A percentile compares a stretch with the other conserved stretches of the same genome.
Conservation (phyloP, 23 red algal species). For the Pyropia yezoensis region DNA sequence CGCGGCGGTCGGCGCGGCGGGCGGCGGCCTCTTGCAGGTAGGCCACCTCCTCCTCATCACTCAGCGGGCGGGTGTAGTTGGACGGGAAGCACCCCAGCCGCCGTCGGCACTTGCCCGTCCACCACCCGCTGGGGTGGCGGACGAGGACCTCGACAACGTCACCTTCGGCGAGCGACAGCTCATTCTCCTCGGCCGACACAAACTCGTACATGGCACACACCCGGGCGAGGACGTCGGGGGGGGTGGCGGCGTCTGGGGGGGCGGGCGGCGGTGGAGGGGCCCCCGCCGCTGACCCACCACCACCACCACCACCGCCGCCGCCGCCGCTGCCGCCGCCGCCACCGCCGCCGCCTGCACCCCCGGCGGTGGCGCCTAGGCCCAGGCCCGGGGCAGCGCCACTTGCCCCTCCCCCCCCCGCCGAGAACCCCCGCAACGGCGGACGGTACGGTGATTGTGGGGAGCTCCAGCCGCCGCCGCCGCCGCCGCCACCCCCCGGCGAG, state of each 20-base stretch:
- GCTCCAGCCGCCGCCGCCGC: too few species aligned
- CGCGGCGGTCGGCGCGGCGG: neutral
- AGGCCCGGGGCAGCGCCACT: too few species aligned
- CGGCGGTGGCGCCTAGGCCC: too few species aligned
- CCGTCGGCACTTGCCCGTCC: conserved; percentile 26
- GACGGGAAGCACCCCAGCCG: conserved; percentile 40
- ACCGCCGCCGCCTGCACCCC: too few species aligned
- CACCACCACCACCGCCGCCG: too few species aligned
- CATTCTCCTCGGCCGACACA: conserved; percentile 38
- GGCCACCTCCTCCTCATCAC: conserved; percentile 49
- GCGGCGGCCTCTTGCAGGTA: conserved; percentile 27
- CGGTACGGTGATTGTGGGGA: too few species aligned
- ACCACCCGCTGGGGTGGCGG: conserved; percentile 45
- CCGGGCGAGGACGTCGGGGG: conserved; percentile 24
- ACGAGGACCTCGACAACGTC: conserved; percentile 48
- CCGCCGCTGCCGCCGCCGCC: too few species aligned
- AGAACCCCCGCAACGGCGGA: too few species aligned
- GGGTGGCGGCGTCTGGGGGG: conserved; percentile 2
- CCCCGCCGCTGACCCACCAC: too few species aligned
- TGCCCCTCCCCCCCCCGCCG: too few species aligned
- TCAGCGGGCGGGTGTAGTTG: conserved; percentile 44
- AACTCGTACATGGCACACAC: conserved; percentile 55
- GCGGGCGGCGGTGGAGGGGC: too few species aligned
- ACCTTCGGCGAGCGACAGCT: conserved; percentile 34
- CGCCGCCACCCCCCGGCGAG: too few species aligned